phyloP scores from a whole-genome alignment of 306 rosid species.

The Citrullus mucosospermus region DNA sequence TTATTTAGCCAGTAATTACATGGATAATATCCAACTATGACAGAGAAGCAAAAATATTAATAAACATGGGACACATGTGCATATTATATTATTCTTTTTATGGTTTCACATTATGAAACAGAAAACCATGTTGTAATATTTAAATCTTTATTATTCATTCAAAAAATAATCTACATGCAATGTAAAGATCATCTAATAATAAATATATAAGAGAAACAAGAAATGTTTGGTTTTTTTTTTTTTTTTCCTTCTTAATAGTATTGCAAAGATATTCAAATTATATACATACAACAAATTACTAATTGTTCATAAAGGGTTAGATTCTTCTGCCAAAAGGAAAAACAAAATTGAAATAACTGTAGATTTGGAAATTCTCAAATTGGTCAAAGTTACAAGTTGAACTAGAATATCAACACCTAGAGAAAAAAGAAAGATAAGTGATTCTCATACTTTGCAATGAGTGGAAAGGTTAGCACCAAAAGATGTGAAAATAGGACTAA shows the following conservation, averaged over 20 bases:
- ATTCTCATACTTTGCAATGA: not conserved
- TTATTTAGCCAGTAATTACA: not conserved
- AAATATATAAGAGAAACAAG: not conserved
- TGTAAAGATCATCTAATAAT: not conserved
- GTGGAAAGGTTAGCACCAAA: not conserved
- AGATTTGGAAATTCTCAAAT: not conserved
- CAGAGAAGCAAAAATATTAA: not conserved
- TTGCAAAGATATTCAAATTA: not conserved
- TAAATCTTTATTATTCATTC: not conserved
- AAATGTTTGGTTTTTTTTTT: not conserved
- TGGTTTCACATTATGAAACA: not conserved
- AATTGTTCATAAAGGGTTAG: not conserved
- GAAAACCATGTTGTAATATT: not conserved
- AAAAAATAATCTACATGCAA: not conserved
- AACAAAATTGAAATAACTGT: not conserved
- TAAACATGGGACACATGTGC: not conserved
- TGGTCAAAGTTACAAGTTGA: not conserved
- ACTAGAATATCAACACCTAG: not conserved
- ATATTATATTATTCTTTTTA: not conserved
- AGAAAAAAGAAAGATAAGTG: not conserved
- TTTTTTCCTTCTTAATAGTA: too few species aligned
- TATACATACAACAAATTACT: not conserved
- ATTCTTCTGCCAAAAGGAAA: not conserved
- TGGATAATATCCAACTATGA: not conserved
- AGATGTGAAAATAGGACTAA: not conserved